Conservation (phyloP, 169 alveolate species). For the Perkinsus chesapeaki region DNA sequence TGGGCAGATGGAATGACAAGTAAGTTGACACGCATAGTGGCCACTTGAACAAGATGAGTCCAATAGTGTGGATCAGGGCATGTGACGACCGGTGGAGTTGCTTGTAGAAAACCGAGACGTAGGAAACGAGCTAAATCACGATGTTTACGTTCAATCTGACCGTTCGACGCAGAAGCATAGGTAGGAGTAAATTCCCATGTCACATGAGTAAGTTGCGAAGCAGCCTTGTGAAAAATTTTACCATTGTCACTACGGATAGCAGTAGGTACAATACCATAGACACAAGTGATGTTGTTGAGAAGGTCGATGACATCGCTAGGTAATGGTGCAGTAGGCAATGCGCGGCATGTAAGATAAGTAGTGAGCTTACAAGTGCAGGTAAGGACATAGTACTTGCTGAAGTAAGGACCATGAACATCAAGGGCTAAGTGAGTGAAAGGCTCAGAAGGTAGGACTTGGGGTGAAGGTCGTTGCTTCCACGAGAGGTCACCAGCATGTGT, state of each 20-base stretch:
- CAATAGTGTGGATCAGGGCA: background rate
- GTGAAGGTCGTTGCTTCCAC: background rate
- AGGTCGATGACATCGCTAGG: background rate
- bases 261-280: background rate
- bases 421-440: background rate
- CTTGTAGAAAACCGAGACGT: background rate
- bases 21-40: background rate
- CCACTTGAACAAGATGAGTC: background rate
- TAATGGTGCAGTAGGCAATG: background rate
- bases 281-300: background rate
- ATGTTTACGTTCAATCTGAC: background rate
- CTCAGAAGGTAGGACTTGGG: background rate
- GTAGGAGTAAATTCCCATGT: background rate
- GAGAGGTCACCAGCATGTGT: background rate
- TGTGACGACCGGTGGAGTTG: background rate
- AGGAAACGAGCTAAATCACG: background rate
- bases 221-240: background rate
- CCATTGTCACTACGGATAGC: background rate
- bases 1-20: background rate
- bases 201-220: background rate
- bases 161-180: background rate
- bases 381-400: background rate
- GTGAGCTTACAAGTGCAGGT: background rate
- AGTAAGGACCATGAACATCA: background rate
- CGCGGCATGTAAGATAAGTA: background rate